These are phyloP conservation scores for Aspergillus fumigatiaffinis DNA, from an alignment of 2,329 filamentous ascomycete species.

Conservation along the genomic window DNA sequence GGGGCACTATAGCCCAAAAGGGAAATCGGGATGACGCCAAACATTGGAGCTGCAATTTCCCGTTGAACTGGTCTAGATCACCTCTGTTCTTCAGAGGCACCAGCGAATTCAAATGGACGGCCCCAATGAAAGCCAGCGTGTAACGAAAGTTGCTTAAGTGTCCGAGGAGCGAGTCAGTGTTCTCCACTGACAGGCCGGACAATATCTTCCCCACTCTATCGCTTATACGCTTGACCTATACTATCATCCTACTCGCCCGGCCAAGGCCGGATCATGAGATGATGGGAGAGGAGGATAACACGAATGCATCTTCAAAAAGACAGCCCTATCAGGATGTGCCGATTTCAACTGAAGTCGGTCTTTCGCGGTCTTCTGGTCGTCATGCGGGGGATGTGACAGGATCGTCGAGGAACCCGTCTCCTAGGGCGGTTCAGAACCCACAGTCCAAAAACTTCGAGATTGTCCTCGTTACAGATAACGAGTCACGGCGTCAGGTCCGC, in stretches of 20 bases:
- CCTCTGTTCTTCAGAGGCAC: constrained; percentile 2
- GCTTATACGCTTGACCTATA: constrained; percentile 7
- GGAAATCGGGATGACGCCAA: constrained; percentile 20
- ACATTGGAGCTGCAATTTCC: constrained; percentile 17
- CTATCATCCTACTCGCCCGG: constrained; percentile 4
- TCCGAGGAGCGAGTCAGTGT: constrained; percentile 6
- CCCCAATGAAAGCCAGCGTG: constrained; percentile 4
- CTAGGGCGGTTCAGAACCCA: constrained; percentile 2
- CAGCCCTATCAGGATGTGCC: constrained; percentile 6
- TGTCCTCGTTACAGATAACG: constrained; percentile 30
- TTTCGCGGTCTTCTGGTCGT: constrained; percentile 4
- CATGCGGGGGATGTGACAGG: constrained; percentile 4
- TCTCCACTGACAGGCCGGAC: constrained; percentile 10
- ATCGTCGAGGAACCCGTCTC: constrained; percentile 6
- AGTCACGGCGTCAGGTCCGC: constrained; percentile 30
- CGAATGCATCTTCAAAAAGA: constrained; percentile 7
- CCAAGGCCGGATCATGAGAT: constrained; percentile 21
- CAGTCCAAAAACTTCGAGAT: constrained; percentile 29
- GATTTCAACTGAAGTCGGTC: background rate
- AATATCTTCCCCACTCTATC: constrained; percentile 10
- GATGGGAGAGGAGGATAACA: constrained; percentile 25
- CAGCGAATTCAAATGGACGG: constrained; percentile 1
- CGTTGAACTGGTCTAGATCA: constrained; percentile 4
- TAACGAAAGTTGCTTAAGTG: constrained; percentile 8
- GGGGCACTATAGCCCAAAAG: constrained; percentile 10